Conservation (phyloP, 768 basidiomycete genomes). For the Leccinum arenicola region DNA sequence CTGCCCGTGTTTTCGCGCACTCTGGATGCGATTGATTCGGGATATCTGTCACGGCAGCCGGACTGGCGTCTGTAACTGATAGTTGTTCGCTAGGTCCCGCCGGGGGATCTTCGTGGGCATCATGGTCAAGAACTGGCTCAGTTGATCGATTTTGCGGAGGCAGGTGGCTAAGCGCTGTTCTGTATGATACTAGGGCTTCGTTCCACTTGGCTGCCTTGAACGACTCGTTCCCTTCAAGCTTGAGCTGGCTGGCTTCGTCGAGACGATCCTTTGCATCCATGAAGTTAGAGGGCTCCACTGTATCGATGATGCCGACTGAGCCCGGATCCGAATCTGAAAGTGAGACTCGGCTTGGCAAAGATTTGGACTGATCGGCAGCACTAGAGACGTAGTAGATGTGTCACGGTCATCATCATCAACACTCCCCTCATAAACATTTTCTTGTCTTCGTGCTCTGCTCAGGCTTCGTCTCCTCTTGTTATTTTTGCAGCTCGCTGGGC, state of each 20-base stretch:
- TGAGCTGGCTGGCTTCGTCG: conserved; percentile 56
- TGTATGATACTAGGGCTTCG: conserved; percentile 70
- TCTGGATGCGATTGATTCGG: conserved; percentile 40
- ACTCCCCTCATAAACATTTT: neutral
- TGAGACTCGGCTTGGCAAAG: neutral
- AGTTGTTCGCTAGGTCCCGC: conserved; percentile 14
- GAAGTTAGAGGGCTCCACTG: neutral
- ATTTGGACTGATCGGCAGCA: neutral
- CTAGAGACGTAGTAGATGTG: neutral
- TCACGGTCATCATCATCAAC: neutral
- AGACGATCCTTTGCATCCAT: conserved; percentile 40
- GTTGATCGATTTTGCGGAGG: conserved; percentile 43
- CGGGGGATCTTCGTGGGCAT: conserved; percentile 20
- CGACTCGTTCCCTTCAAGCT: conserved; percentile 70
- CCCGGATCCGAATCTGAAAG: neutral
- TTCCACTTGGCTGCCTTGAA: conserved; percentile 68
- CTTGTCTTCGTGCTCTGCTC: neutral
- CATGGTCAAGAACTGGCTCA: conserved; percentile 16
- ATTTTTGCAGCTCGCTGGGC: conserved; percentile 13
- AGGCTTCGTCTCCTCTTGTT: neutral
- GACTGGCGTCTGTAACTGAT: conserved; percentile 8
- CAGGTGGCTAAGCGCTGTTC: conserved; percentile 61
- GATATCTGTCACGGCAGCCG: conserved; percentile 8
- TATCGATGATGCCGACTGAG: neutral
- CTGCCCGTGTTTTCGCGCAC: conserved; percentile 59